These are phyloP conservation scores for Lactarius akahatsu DNA, from an alignment of 768 basidiomycete species.

Conservation along the genomic window DNA sequence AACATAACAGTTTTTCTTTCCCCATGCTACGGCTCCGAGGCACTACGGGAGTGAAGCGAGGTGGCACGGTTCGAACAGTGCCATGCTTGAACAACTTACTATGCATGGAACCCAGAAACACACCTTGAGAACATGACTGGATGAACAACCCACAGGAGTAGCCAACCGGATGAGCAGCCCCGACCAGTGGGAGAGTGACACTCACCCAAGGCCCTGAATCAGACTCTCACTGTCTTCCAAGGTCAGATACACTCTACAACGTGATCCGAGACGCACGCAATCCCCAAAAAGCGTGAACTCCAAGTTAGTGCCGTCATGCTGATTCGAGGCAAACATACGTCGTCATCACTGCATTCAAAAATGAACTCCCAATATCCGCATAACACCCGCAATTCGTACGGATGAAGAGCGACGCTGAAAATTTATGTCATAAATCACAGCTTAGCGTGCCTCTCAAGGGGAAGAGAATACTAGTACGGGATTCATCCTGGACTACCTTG, in stretches of 20 bases:
- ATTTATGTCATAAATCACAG: conserved; percentile 1
- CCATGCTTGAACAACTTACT: conserved; percentile 10
- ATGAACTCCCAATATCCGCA: conserved; percentile 32
- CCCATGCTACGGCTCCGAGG: conserved; percentile 13
- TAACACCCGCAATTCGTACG: conserved; percentile 35
- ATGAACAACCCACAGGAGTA: neutral
- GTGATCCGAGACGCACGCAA: conserved; percentile 35
- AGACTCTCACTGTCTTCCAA: conserved; percentile 19
- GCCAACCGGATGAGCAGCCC: conserved; percentile 11
- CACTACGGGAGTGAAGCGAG: conserved; percentile 10
- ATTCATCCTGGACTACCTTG: neutral
- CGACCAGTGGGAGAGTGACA: neutral
- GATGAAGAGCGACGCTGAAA: conserved; percentile 32
- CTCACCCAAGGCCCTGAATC: conserved; percentile 27
- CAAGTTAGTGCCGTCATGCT: neutral
- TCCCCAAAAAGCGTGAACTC: conserved; percentile 18
- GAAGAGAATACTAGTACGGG: conserved; percentile 3
- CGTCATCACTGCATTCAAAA: conserved; percentile 35
- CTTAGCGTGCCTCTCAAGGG: neutral
- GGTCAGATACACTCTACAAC: conserved; percentile 24
- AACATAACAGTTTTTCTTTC: conserved; percentile 21
- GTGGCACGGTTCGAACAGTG: conserved; percentile 17
- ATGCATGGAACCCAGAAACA: neutral
- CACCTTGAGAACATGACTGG: conserved; percentile 14
- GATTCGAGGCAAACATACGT: conserved; percentile 30